These are phyloP conservation scores for Phytophthora pseudosyringae DNA, from an alignment of 352 stramenopile species.

Conservation along the genomic window DNA sequence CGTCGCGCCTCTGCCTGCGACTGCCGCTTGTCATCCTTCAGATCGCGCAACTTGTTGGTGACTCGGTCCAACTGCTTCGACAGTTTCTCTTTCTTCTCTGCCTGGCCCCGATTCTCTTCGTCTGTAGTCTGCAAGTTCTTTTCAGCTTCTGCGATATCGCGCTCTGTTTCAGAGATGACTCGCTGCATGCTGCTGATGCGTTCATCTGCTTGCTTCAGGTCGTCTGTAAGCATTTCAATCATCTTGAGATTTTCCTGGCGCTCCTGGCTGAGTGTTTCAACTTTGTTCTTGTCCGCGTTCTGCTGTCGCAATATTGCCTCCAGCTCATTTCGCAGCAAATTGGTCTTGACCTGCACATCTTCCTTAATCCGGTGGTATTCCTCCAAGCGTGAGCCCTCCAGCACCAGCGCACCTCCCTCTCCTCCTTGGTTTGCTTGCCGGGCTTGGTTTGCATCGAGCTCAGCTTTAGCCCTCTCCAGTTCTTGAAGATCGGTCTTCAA, in stretches of 20 bases:
- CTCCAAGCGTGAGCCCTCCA: conserved; percentile 70
- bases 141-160: conserved; percentile 59
- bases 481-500: conserved; percentile 77
- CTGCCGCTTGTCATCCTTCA: conserved; percentile 92
- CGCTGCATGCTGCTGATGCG: conserved; percentile 75
- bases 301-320: conserved; percentile 77
- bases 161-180: conserved; percentile 70
- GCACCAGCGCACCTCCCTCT: conserved; percentile 54
- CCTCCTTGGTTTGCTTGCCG: conserved; percentile 41
- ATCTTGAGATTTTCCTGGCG: conserved; percentile 75
- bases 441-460: conserved; percentile 59
- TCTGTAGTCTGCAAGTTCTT: conserved; percentile 61
- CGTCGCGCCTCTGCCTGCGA: conserved; percentile 91
- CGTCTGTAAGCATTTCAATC: conserved; percentile 65
- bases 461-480: conserved; percentile 59
- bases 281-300: conserved; percentile 71
- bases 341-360: conserved; percentile 71
- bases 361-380: conserved; percentile 90
- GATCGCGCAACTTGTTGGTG: conserved; percentile 90
- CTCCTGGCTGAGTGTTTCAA: conserved; percentile 75
- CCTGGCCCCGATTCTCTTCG: conserved; percentile 66
- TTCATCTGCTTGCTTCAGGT: conserved; percentile 64
- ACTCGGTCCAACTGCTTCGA: conserved; percentile 72
- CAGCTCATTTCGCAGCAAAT: conserved; percentile 67
- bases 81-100: conserved; percentile 66